Base-by-base conservation (phyloP, 345 rosid genomes). In the Populus ilicifolia region DNA sequence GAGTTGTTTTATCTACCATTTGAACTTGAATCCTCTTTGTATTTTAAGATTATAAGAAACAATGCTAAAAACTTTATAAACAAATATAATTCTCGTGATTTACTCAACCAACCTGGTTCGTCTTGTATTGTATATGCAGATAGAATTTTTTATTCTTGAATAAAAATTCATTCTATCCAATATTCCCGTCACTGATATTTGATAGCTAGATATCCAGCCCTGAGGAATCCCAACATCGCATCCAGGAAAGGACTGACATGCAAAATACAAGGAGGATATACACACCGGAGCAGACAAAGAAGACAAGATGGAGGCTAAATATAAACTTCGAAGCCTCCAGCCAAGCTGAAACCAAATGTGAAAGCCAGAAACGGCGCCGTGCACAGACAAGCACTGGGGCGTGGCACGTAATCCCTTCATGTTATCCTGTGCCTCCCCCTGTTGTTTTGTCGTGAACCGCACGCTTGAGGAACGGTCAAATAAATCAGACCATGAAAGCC, bases 391-490 rank as follows among this genome's bases (percentile, higher is more conserved):
- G 25, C 20, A 33, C 18, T 1, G 13, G n/a, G 16, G 20, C 17
- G 12, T 61, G 73, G 39, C 79, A 80, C 86, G 81, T 78, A 79
- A 59, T 23, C 25, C n/a, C 5, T 21, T 14, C 8, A 1, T 13
- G 35, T 67, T 75, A 81, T 69, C 83, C 73, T 73, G 72, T 70
- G 85, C 81, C 71, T 7, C 43, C 75, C 73, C 65, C 11, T n/a
- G 74, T 76, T 77, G 73, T 68, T 85, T 85, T 89, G 95, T 85
- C 88, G 90, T 89, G 90, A 80, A 83, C 84, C 77, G 83, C 89
- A 90, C 89, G 97, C 92, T 89, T 84, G 86, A 79, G 69, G 71
- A 86, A 56, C 54, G 86, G 92, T 86, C 91, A 89, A 89, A 71
- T 70, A 23, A 72, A 68, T 84, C 85, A 83, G 82, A 82, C 85